Evolutionary conservation across 2,329 filamentous ascomycete genomes (phyloP).

Genomic region (Fusarium xylarioides): DNA sequence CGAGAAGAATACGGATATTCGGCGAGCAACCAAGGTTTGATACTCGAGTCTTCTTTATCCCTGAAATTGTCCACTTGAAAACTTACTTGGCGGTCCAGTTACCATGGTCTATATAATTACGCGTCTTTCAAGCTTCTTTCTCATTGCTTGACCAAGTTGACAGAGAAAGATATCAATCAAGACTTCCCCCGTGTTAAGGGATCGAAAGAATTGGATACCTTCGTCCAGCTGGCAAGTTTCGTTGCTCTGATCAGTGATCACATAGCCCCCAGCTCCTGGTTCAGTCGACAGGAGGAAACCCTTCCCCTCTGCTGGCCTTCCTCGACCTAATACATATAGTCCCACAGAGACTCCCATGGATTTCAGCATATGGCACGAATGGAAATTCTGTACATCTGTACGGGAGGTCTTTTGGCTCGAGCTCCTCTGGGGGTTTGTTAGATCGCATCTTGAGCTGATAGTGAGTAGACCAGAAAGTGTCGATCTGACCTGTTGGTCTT

Average conservation of each 20-base stretch:
- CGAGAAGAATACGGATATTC: neutral
- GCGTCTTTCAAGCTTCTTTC: neutral
- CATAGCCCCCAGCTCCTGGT: neutral
- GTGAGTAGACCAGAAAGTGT: neutral
- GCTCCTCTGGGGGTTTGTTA: neutral
- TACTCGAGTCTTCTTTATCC: neutral
- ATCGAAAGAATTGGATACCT: neutral
- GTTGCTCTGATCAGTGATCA: neutral
- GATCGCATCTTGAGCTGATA: neutral
- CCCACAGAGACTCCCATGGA: neutral
- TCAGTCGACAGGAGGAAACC: neutral
- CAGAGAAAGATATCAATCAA: neutral
- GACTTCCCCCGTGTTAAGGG: neutral
- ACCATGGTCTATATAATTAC: neutral
- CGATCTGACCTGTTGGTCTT: too few species aligned
- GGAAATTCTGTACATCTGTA: neutral
- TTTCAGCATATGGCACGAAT: too few species aligned
- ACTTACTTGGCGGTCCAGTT: too few species aligned
- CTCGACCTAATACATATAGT: too few species aligned
- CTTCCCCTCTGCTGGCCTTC: neutral
- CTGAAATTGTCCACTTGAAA: neutral
- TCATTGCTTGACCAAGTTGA: neutral
- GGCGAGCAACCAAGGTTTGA: neutral
- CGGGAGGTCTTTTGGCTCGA: neutral
- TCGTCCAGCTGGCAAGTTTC: too few species aligned